Conservation (phyloP, 1,284 basidiomycete species). For the Ustilago sp. region DNA sequence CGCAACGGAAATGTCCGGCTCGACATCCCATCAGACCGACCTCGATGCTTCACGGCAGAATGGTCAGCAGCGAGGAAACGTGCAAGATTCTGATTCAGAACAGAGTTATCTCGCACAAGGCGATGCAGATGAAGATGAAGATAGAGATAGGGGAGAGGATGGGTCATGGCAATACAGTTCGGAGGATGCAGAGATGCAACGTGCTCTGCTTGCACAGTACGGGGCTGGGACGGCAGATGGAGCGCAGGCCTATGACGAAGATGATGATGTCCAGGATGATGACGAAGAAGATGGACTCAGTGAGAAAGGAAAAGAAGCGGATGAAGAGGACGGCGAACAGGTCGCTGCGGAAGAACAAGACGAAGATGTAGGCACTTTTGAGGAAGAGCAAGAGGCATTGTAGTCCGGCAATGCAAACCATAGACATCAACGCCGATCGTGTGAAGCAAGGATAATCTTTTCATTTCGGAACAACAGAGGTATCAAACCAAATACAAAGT, state of each 20-base stretch:
- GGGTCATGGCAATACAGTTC: slow-evolving; percentile 3
- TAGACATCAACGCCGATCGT: background rate
- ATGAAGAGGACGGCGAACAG: slow-evolving; percentile 17
- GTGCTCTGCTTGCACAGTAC: slow-evolving; percentile 26
- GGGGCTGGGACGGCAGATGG: background rate
- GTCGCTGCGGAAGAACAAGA: slow-evolving; percentile 14
- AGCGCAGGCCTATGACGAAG: background rate
- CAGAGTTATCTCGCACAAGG: background rate
- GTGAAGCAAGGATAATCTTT: background rate
- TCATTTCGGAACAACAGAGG: background rate
- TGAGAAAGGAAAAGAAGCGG: background rate
- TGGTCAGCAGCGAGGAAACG: background rate
- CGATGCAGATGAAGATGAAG: background rate
- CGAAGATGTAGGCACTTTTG: slow-evolving; percentile 27
- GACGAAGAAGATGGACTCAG: background rate
- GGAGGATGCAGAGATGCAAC: slow-evolving; percentile 29
- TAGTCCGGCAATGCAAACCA: background rate
- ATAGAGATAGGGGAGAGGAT: slow-evolving; percentile 7
- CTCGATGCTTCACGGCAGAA: background rate
- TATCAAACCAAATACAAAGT: background rate
- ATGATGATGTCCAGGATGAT: slow-evolving; percentile 5
- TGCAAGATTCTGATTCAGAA: slow-evolving; percentile 1
- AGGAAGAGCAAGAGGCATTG: slow-evolving; percentile 11
- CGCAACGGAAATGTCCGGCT: slow-evolving; percentile 10
- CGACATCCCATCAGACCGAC: slow-evolving; percentile 9